These are phyloP conservation scores for Tetrapyrgos nigripes DNA, from an alignment of 1,284 basidiomycete genomes.

Conservation along the genomic window DNA sequence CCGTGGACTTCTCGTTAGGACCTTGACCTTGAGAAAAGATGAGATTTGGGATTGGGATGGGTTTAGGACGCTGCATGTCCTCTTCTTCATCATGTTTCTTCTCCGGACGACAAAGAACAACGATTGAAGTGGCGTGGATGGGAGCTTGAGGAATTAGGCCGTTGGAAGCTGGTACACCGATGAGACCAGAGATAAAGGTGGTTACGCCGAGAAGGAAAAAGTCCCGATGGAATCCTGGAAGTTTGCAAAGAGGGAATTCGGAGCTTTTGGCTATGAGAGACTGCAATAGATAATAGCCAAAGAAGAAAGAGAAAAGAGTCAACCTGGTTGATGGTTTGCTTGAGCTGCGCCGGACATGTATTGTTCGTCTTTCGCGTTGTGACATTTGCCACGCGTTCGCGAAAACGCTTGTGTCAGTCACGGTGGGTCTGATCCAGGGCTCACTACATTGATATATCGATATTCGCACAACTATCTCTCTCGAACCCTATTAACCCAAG, in stretches of 20 bases:
- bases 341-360: too few relatives aligned
- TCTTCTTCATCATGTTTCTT: conserved; percentile 53
- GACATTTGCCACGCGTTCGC: too few relatives aligned
- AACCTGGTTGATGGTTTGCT: too few relatives aligned
- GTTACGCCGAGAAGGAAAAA: conserved; percentile 91
- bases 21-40: not conserved
- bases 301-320: too few relatives aligned
- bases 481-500: too few relatives aligned
- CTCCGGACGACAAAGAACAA: conserved; percentile 67
- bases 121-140: conserved; percentile 88
- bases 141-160: conserved; percentile 97
- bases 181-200: conserved; percentile 89
- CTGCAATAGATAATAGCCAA: too few relatives aligned
- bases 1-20: not conserved
- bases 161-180: conserved; percentile 94
- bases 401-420: too few relatives aligned
- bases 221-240: conserved; percentile 92
- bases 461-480: too few relatives aligned
- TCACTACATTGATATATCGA: too few relatives aligned
- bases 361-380: too few relatives aligned
- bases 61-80: conserved; percentile 25
- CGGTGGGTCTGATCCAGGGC: too few relatives aligned
- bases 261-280: conserved; percentile 94
- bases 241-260: conserved; percentile 89
- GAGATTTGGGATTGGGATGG: too few relatives aligned